Base-by-base conservation (phyloP, 495 filamentous ascomycete species). In the Massariosphaeria phaeospora region DNA sequence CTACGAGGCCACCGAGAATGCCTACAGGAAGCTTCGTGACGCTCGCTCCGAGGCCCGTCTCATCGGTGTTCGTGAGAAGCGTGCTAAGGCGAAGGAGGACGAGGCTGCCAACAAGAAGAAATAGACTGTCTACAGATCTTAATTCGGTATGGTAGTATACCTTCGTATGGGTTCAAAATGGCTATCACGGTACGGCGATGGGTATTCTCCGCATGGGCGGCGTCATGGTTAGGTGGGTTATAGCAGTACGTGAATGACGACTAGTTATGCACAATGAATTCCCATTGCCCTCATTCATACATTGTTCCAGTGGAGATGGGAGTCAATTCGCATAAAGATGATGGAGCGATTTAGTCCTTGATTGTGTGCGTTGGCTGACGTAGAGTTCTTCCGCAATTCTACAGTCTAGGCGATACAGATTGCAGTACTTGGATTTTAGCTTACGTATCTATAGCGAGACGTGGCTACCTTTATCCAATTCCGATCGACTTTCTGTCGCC, bases 91-190 rank as follows among this genome's bases (percentile, higher is more conserved):
- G 55, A 96, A 95, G 86, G 89, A 86, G 65, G 86, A 90, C 49
- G 94, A 94, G 75, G 87, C 84, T 55, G 79, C 79, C 71, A 82
- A 83, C 66, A 83, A 84, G 81, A 96, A 86, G 81, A 85, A 98
- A 86, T 96, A 94, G 50, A 34, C 40, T 40, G 40, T 25, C 25
- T n/a, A 5, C 17, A 11, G 11, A 13, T 34, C 2, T 20, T 6
- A 34, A 29, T 42, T 27, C 27, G 25, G 31, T 3, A 25, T 30
- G 24, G 10, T 48, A 25, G 25, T 26, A 49, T 42, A 36, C 24
- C 20, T 48, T 26, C 29, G 9, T 27, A 30, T 40, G 30, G 27
- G 13, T 18, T 26, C 20, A 49, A 61, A 55, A 39, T 12, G 30
- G 26, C 17, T 50, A 25, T 30, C 5, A 48, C 44, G 50, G 57